Evolutionary conservation across 352 stramenopile species (phyloP).

Genomic region (Pythium oligandrum): DNA sequence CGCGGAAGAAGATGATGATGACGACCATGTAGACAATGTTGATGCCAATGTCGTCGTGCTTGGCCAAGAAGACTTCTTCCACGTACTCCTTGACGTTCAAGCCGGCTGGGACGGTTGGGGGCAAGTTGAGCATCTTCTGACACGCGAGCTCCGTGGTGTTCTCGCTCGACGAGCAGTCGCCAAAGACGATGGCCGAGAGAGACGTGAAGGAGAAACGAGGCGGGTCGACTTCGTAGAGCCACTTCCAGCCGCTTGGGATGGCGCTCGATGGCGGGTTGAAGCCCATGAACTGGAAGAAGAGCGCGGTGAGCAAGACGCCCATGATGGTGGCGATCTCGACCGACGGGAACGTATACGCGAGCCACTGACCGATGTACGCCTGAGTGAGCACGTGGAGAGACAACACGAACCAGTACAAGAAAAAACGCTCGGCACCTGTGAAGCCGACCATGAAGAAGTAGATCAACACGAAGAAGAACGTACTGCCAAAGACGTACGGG

Average conservation of each 20-base stretch:
- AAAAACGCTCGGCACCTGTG: slow-evolving; percentile 9
- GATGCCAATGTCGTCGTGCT: no score
- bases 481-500: no score
- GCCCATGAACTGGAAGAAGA: slow-evolving; percentile 75
- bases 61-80: no score
- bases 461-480: no score
- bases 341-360: slow-evolving; percentile 20
- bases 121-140: slow-evolving; percentile 3
- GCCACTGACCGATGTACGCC: slow-evolving; percentile 20
- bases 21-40: no score
- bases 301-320: slow-evolving; percentile 36
- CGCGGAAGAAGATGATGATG: no score
- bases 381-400: slow-evolving; percentile 22
- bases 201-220: slow-evolving; percentile 17
- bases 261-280: slow-evolving; percentile 54
- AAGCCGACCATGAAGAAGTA: slow-evolving; percentile 30
- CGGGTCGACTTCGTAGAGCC: slow-evolving; percentile 46
- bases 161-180: slow-evolving; percentile 8
- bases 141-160: slow-evolving; percentile 19
- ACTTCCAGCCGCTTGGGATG: slow-evolving; percentile 47
- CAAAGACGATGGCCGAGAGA: slow-evolving; percentile 19
- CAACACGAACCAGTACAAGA: slow-evolving; percentile 24
- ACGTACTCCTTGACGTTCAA: no score
- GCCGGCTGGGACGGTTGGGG: slow-evolving; percentile 9
- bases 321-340: slow-evolving; percentile 23